phyloP scores from a whole-genome alignment of 768 basidiomycete genomes.

The Tylopilus vinaceipallidus region DNA sequence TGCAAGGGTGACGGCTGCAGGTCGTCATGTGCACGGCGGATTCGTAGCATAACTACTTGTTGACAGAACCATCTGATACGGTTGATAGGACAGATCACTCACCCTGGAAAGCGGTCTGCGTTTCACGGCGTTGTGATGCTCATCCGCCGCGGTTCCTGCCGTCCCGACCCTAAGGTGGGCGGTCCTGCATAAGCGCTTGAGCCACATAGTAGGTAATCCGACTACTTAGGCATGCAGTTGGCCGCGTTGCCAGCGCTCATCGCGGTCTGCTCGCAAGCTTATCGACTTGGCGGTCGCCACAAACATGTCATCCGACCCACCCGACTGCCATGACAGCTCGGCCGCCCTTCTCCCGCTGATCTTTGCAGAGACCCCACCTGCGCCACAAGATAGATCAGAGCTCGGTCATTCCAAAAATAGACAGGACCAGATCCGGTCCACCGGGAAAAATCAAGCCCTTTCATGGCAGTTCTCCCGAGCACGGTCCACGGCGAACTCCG shows the following conservation, averaged over 20 bases:
- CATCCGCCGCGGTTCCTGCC: constrained; percentile 18
- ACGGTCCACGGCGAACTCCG: constrained; percentile 18
- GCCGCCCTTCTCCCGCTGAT: constrained; percentile 14
- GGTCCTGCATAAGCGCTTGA: neutral
- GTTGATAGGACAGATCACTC: constrained; percentile 21
- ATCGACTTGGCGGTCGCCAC: constrained; percentile 6
- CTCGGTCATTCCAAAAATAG: constrained; percentile 12
- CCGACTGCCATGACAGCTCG: constrained; percentile 3
- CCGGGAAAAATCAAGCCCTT: neutral
- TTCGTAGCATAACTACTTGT: constrained; percentile 6
- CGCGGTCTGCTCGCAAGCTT: constrained; percentile 14
- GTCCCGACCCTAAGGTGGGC: no score
- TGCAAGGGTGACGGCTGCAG: neutral
- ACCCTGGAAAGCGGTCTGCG: constrained; percentile 9
- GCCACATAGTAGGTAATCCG: neutral
- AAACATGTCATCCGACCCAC: neutral
- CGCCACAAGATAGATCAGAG: constrained; percentile 14
- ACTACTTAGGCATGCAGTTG: constrained; percentile 5
- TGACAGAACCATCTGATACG: constrained; percentile 29
- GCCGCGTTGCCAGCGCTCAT: constrained; percentile 11
- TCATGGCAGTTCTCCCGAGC: neutral
- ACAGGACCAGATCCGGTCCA: neutral
- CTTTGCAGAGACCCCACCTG: constrained; percentile 8
- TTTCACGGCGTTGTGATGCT: constrained; percentile 22
- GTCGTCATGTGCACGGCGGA: constrained; percentile 5